Evolutionary conservation across 345 rosid genomes (phyloP), one percentile per base, ranked within the genome.

Genomic region (Cardamine occulta): DNA sequence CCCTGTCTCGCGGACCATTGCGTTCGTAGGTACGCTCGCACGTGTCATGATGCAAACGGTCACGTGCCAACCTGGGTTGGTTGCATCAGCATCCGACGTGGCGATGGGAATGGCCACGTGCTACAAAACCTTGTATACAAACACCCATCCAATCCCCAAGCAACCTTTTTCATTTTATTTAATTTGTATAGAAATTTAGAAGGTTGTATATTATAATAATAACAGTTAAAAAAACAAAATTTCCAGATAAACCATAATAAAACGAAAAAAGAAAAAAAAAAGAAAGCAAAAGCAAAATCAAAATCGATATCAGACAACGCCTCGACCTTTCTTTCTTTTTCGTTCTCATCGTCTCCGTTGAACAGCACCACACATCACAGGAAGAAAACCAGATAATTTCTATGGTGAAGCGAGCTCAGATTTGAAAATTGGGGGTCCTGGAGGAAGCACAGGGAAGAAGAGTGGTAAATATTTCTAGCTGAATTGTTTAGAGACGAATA

Each of bases 41-140:
- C 75, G 82, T 79, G 82, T 78, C 83, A 60, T 40, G 66, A 32
- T 3, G 29, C 56, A 14, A 52, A 15, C 40, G 52, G 70, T 82
- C 83, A 82, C 82, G 83, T 82, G 87, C 81, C 61, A 15, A 35
- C 42, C 39, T 42, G 17, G 39, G 40, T 26, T 78, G 68, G 81
- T 72, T 47, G 75, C 84, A 59, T 86, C 80, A 79, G 8, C 83
- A 11, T 83, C 90, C 85, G 49, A 74, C 86, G 76, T 84, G 89
- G 89, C 85, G 26, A 15, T 23, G 5, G 5, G 17, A 2, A 28
- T 61, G 79, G 74, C 85, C 89, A 89, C 87, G 90, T 86, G 89
- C 82, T 80, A 61, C 62, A 37, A 7, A 71, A 48, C 76, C 62
- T 64, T 68, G 52, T 73, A 79, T 68, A 76, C 61, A 75, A 79